phyloP scores from a whole-genome alignment of 495 filamentous ascomycete species.

The Hypoxylon intermedium region DNA sequence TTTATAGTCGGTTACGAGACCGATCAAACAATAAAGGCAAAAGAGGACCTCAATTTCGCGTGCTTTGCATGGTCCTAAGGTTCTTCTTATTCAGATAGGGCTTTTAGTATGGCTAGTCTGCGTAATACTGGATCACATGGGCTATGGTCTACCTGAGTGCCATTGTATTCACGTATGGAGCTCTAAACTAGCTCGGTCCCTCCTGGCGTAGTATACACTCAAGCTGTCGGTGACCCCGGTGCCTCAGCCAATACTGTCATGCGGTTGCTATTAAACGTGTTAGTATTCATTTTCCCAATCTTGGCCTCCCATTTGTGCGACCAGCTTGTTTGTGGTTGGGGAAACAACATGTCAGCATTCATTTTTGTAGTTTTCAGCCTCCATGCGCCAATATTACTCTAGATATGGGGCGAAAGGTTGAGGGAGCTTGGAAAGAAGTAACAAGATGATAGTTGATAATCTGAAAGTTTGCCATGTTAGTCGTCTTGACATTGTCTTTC shows the following conservation, averaged over 20 bases:
- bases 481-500: no score
- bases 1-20: conserved; percentile 7
- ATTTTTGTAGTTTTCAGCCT: conserved; percentile 51
- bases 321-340: conserved; percentile 59
- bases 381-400: conserved; percentile 53
- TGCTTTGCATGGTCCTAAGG: conserved; percentile 65
- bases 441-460: neutral
- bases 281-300: conserved; percentile 58
- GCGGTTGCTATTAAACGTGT: conserved; percentile 27
- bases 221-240: conserved; percentile 32
- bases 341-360: conserved; percentile 58
- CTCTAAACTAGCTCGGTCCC: conserved; percentile 65
- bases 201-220: conserved; percentile 68
- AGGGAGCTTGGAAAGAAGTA: conserved; percentile 21
- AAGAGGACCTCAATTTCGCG: conserved; percentile 64
- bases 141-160: conserved; percentile 64
- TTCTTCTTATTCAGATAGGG: conserved; percentile 52
- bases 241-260: conserved; percentile 33
- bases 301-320: conserved; percentile 59
- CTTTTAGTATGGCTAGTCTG: conserved; percentile 76
- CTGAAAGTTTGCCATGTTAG: neutral
- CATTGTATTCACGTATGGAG: conserved; percentile 63
- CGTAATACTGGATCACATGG: conserved; percentile 58
- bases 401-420: conserved; percentile 43
- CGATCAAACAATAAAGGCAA: conserved; percentile 50